phyloP scores from a whole-genome alignment of 352 stramenopile species.

The Pythium oligandrum region DNA sequence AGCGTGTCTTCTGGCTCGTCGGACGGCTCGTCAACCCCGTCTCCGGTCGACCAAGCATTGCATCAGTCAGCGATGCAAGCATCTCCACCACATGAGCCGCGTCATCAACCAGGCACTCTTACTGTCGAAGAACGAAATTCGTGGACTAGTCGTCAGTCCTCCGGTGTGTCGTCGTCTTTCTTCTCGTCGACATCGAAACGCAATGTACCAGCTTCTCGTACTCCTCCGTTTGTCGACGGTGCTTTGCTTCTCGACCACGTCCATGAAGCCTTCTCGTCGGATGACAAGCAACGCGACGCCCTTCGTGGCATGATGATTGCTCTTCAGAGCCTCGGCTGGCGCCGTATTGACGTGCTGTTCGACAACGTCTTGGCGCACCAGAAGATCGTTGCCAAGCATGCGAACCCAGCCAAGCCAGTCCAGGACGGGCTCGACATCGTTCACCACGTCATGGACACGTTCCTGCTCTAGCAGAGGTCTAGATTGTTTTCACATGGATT shows the following conservation, averaged over 20 bases:
- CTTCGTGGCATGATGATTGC: slow-evolving; percentile 73
- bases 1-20: too few relatives aligned
- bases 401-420: slow-evolving; percentile 36
- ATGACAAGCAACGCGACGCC: slow-evolving; percentile 48
- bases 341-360: slow-evolving; percentile 68
- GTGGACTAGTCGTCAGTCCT: background rate
- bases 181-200: background rate
- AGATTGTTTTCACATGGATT: too few relatives aligned
- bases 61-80: too few relatives aligned
- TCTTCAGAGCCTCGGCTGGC: slow-evolving; percentile 69
- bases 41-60: too few relatives aligned
- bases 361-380: slow-evolving; percentile 66
- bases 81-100: too few relatives aligned
- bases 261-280: slow-evolving; percentile 50
- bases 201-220: slow-evolving; percentile 18
- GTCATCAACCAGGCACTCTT: too few relatives aligned
- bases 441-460: slow-evolving; percentile 64
- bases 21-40: too few relatives aligned
- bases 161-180: slow-evolving; percentile 9
- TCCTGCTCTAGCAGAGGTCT: slow-evolving; percentile 9
- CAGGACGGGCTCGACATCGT: slow-evolving; percentile 63
- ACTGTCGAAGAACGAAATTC: too few relatives aligned
- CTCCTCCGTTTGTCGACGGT: slow-evolving; percentile 45
- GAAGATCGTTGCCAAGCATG: slow-evolving; percentile 76
- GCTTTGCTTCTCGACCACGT: slow-evolving; percentile 63